Percentiles rank a stretch among this genome's conserved stretches.
phyloP scores from a whole-genome alignment of 1,284 basidiomycete genomes.

The Tilletiaria anomala region DNA sequence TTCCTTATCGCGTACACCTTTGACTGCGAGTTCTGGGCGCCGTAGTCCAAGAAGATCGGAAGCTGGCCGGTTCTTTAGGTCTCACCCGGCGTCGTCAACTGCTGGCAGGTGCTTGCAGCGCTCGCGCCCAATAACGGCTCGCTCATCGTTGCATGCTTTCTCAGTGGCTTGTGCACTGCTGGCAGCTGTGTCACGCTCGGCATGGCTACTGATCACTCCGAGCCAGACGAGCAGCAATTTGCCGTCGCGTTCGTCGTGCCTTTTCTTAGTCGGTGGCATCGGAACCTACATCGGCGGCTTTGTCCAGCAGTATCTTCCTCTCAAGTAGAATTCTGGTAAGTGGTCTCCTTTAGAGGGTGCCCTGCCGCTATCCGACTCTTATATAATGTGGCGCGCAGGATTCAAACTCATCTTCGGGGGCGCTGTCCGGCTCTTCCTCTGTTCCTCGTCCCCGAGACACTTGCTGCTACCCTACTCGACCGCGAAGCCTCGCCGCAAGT shows the following conservation, averaged over 20 bases:
- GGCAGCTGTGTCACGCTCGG: conserved; percentile 42
- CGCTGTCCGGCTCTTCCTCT: conserved; percentile 37
- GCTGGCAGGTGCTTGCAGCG: conserved; percentile 30
- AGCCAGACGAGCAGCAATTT: conserved; percentile 37
- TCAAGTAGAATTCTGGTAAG: too few relatives aligned
- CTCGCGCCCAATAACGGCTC: conserved; percentile 35
- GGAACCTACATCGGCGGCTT: too few relatives aligned
- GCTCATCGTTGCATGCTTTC: conserved; percentile 29
- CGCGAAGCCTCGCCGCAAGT: conserved; percentile 38
- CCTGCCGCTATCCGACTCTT: too few relatives aligned
- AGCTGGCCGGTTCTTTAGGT: conserved; percentile 32
- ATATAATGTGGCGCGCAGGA: too few relatives aligned
- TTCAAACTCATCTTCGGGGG: conserved; percentile 34
- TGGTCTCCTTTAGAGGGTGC: too few relatives aligned
- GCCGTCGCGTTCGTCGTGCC: conserved; percentile 36
- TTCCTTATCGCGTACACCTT: conserved; percentile 42
- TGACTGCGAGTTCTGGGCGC: conserved; percentile 39
- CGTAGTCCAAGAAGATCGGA: conserved; percentile 38
- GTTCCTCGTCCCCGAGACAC: conserved; percentile 41
- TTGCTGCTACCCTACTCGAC: conserved; percentile 41
- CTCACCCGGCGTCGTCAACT: conserved; percentile 38
- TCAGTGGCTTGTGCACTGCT: conserved; percentile 38
- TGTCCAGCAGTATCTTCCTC: too few relatives aligned
- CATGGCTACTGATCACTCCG: conserved; percentile 40
- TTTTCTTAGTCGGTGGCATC: conserved; percentile 32